phyloP scores from a whole-genome alignment of 2,329 filamentous ascomycete genomes.

The Aspergillus pseudotamarii region DNA sequence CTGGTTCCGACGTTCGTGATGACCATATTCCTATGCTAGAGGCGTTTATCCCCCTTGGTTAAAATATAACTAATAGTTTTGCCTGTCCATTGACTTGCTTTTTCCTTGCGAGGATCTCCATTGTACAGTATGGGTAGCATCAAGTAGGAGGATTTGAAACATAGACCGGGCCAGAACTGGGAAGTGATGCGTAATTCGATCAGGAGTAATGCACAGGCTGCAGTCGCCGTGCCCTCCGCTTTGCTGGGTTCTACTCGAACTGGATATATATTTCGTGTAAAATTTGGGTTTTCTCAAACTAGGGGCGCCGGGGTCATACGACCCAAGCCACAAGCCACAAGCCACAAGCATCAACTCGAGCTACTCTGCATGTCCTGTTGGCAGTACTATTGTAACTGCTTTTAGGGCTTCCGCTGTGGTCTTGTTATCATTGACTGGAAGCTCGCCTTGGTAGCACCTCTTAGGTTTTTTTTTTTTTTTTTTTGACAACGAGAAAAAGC shows the following conservation, averaged over 20 bases:
- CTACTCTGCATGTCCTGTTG: no score
- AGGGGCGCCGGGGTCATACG: background rate
- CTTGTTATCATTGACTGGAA: background rate
- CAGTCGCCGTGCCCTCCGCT: background rate
- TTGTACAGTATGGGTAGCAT: background rate
- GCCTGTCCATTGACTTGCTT: background rate
- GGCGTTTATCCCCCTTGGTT: background rate
- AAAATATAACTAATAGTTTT: background rate
- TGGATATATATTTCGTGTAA: background rate
- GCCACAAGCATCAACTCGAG: background rate
- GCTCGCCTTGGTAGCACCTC: background rate
- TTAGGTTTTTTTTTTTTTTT: no score
- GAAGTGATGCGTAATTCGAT: background rate
- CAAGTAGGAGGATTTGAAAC: background rate
- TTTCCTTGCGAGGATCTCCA: background rate
- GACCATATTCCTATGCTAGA: constrained; percentile 2
- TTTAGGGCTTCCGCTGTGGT: no score
- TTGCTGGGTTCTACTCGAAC: background rate
- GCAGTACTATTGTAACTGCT: no score
- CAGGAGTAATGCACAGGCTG: background rate
- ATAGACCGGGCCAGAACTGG: background rate
- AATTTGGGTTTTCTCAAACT: background rate
- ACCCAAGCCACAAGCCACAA: background rate
- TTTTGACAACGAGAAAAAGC: background rate
- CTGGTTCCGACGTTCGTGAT: background rate